Evolutionary conservation across 1,284 basidiomycete species (phyloP), one percentile per base, ranked within the genome.

Genomic region (Moniliophthora roreri): DNA sequence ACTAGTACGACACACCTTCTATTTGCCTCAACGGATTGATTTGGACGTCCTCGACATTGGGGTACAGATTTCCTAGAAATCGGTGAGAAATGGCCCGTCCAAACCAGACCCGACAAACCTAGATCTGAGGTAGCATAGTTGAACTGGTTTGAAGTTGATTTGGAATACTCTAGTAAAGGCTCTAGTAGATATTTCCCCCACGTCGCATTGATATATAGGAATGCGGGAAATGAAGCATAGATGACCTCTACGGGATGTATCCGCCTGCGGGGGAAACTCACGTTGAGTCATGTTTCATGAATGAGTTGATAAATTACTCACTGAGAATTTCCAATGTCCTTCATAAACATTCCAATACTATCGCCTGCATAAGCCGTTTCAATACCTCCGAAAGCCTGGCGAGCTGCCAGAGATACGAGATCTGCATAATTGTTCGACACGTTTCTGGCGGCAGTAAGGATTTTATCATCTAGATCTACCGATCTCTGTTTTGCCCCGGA

Each of bases 181-280:
- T 68, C 60, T 11, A 78, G 65, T 11, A 79, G 63, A 13, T 66
- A 66, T 1, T 67, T 66, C 3, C 66, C 68, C 37, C 72, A 62
- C 2, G 62, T 65, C 1, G 74, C 66, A 48, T 75, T 74, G 38
- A 72, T 54, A 53, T 71, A 75, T 41, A 76, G 54, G 48, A 69
- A 71, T 16, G 67, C 60, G 1, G 75, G 74, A 52, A 70, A 74
- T 3, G 71, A 64, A 1, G 72, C 64, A 51, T 68, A 76, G 21
- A 78, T 60, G 2, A 69, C 65, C 55, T 79, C 77, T 7, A 77
- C 74, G 1, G 75, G 69, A 51, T 71, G 74, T 28, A 71, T 63
- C 10, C 54, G 54, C 15, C 54, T 53, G 32, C 13, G 8, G 7
- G 26, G 11, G 4, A 20, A 21, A 6, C 9, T 9, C 9, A 21